These are phyloP conservation scores for Seminavis robusta DNA, from an alignment of 108 stramenopile genomes.

Conservation along the genomic window DNA sequence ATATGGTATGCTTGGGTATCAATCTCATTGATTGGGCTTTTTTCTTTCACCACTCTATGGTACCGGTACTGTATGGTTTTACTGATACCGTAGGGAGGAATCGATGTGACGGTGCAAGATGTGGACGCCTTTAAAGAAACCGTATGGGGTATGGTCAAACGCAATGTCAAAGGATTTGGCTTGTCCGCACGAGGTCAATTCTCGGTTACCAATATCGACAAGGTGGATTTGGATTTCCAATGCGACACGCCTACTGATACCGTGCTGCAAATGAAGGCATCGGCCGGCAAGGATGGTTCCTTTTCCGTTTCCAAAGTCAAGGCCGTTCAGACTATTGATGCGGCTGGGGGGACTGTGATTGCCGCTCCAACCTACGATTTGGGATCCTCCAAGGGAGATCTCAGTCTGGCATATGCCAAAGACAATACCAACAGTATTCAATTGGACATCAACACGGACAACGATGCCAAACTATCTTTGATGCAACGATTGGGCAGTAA, in stretches of 20 bases:
- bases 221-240: slow-evolving; percentile 32
- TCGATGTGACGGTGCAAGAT: slow-evolving; percentile 16
- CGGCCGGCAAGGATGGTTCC: slow-evolving; percentile 22
- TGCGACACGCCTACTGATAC: slow-evolving; percentile 15
- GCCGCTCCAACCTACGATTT: slow-evolving; percentile 41
- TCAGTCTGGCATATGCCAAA: slow-evolving; percentile 34
- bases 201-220: slow-evolving; percentile 11
- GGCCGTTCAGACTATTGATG: slow-evolving; percentile 22
- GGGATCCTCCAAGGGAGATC: slow-evolving; percentile 8
- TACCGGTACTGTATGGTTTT: neutral
- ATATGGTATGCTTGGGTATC: too few species aligned
- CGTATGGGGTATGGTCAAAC: slow-evolving; percentile 36
- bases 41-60: neutral
- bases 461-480: slow-evolving; percentile 42
- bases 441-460: slow-evolving; percentile 10
- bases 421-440: too few species aligned
- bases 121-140: slow-evolving; percentile 10
- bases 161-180: slow-evolving; percentile 5
- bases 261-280: slow-evolving; percentile 25
- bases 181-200: slow-evolving; percentile 32
- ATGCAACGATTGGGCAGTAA: slow-evolving; percentile 21
- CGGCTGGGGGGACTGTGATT: slow-evolving; percentile 20
- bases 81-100: slow-evolving; percentile 19
- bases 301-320: slow-evolving; percentile 19
- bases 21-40: neutral